Conservation (phyloP, 31 red algal species). For the Porphyra umbilicalis region DNA sequence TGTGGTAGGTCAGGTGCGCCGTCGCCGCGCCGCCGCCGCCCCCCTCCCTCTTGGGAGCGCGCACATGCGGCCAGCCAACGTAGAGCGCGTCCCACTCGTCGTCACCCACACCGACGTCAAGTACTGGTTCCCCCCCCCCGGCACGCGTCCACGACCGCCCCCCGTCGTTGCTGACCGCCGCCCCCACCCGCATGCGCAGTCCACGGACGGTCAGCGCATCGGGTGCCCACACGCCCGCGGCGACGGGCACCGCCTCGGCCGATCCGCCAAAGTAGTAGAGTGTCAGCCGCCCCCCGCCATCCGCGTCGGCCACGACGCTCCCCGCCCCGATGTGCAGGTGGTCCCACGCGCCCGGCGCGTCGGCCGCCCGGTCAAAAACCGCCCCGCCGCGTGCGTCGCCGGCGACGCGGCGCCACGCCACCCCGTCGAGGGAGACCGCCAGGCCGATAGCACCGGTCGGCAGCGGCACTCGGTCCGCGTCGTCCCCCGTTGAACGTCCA, state of each 20-base stretch:
- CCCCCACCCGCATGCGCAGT: not conserved
- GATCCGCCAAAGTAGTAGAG: not conserved
- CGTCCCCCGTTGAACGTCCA: not conserved
- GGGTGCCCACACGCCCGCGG: not conserved
- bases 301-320: not conserved
- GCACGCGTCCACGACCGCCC: not conserved
- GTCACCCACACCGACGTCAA: not conserved
- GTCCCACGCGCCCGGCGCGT: not conserved
- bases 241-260: not conserved
- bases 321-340: not conserved
- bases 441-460: not conserved
- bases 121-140: not conserved
- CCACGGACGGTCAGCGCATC: not conserved
- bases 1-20: not conserved
- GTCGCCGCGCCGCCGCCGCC: not conserved
- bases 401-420: not conserved
- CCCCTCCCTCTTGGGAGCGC: not conserved
- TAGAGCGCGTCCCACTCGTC: not conserved
- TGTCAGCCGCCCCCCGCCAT: not conserved
- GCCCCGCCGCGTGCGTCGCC: not conserved
- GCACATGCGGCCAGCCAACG: not conserved
- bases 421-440: not conserved
- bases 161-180: not conserved
- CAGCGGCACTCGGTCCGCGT: not conserved
- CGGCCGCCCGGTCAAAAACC: not conserved